Conservation (phyloP, 352 stramenopile species). For the Phytophthora lateralis region DNA sequence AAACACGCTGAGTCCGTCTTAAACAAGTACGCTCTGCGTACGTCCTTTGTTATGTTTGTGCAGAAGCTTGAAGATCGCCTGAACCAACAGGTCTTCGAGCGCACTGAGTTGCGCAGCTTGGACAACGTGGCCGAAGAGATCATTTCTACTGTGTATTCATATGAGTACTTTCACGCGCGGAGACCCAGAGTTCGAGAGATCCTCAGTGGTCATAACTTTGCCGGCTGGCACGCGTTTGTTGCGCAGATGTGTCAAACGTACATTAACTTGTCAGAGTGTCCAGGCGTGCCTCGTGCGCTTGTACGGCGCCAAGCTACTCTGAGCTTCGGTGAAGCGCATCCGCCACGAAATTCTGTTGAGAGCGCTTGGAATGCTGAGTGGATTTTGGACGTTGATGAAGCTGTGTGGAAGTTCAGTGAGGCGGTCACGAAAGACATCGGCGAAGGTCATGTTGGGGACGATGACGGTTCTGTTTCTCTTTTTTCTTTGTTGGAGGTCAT, state of each 20-base stretch:
- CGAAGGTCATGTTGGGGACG: background rate
- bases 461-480: constrained; percentile 33
- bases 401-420: constrained; percentile 41
- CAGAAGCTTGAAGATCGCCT: constrained; percentile 43
- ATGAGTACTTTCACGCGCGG: constrained; percentile 49
- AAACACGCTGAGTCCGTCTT: constrained; percentile 32
- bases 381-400: constrained; percentile 57
- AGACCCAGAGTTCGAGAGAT: constrained; percentile 48
- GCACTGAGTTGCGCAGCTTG: constrained; percentile 40
- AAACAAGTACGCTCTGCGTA: constrained; percentile 45
- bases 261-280: constrained; percentile 32
- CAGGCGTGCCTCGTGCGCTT: constrained; percentile 1
- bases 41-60: constrained; percentile 47
- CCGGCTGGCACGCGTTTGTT: constrained; percentile 56
- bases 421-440: constrained; percentile 3
- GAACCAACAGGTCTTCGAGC: constrained; percentile 46
- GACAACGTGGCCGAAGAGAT: constrained; percentile 54
- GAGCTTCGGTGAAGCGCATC: constrained; percentile 12
- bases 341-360: constrained; percentile 37
- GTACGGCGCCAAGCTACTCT: background rate
- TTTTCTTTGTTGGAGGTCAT: constrained; percentile 48
- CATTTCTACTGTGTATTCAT: constrained; percentile 58
- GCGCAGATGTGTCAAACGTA: constrained; percentile 61
- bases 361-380: constrained; percentile 56
- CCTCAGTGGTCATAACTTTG: constrained; percentile 48